Base-by-base conservation (phyloP, 176 grass and related monocot species). In the Cocos nucifera region DNA sequence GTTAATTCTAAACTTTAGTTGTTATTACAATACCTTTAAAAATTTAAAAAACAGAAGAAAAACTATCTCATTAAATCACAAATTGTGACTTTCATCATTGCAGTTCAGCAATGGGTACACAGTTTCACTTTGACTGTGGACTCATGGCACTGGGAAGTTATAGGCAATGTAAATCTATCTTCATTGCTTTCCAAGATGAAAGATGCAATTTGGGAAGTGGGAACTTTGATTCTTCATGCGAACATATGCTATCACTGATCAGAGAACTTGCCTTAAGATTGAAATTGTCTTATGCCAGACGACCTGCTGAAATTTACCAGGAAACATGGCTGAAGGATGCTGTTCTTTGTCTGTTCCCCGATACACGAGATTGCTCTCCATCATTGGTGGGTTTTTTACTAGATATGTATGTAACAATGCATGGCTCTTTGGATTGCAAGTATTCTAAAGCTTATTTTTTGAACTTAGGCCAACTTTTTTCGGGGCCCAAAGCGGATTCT, bases 311-410 rank as follows among this genome's bases (percentile, higher is more conserved):
- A 73, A 73, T 81, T 81, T 77, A 51, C 77, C 74, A 98, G 93
- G 93, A 98, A 89, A 63, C 77, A 19, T 98, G 93, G 93, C 74
- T 98, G 56, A 92, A 86, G 74, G 93, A 92, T 49, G 79, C 77
- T 51, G 78, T 57, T 26, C 81, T 98, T 63, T 88, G 69, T 77
- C 77, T 58, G 60, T 98, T 98, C 71, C 54, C 72, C 53, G 93
- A 98, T 74, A 98, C 87, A 56, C 75, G 67, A 78, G 93, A 88
- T 81, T 98, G 76, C 60, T 72, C 76, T 50, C 73, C 78, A 62
- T 92, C 84, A 58, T 76, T 98, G 93, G 93, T 98, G 44, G 54
- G 84, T 77, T 57, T 73, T 66, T 56, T 64, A 44, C 26, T 87
- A 63, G 68, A 71, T 23, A 49, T 57, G 62, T 63, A n/a, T 22